Percentiles rank a stretch among this genome's conserved stretches.
Evolutionary conservation across 768 basidiomycete species (phyloP).

Genomic region (Naganishia onofrii): DNA sequence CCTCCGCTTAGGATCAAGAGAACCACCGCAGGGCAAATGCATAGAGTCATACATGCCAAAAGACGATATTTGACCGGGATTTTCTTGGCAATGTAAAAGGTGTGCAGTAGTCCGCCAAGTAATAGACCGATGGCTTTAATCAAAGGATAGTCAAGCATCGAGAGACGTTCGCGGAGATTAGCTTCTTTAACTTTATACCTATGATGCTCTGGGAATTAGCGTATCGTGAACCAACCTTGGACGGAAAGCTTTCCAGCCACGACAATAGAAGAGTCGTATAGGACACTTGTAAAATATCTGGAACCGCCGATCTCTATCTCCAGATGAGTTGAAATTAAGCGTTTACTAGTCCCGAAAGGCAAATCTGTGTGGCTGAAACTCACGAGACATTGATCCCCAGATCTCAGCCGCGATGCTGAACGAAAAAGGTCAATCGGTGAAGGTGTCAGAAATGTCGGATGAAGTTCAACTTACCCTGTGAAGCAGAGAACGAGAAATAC

Average conservation of each 20-base stretch:
- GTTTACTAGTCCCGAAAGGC: neutral
- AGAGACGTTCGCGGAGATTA: too few relatives aligned
- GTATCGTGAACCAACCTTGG: too few relatives aligned
- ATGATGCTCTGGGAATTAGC: too few relatives aligned
- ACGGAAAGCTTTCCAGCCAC: neutral
- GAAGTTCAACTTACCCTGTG: neutral
- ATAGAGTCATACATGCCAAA: neutral
- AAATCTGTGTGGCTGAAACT: neutral
- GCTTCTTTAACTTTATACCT: too few relatives aligned
- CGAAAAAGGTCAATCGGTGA: too few relatives aligned
- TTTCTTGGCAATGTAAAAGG: neutral
- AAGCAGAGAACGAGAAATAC: neutral
- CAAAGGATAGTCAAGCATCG: neutral
- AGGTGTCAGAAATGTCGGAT: too few relatives aligned
- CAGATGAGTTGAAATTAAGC: too few relatives aligned
- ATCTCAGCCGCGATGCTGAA: neutral
- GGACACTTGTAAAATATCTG: neutral
- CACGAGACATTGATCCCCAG: neutral
- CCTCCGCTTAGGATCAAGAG: neutral
- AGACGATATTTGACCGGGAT: neutral
- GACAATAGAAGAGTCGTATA: neutral
- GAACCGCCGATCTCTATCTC: neutral
- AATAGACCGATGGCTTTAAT: neutral
- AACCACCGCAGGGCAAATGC: neutral
- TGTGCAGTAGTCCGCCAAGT: neutral